Conservation (phyloP, 2,329 filamentous ascomycete species). For the Botrytis byssoidea region DNA sequence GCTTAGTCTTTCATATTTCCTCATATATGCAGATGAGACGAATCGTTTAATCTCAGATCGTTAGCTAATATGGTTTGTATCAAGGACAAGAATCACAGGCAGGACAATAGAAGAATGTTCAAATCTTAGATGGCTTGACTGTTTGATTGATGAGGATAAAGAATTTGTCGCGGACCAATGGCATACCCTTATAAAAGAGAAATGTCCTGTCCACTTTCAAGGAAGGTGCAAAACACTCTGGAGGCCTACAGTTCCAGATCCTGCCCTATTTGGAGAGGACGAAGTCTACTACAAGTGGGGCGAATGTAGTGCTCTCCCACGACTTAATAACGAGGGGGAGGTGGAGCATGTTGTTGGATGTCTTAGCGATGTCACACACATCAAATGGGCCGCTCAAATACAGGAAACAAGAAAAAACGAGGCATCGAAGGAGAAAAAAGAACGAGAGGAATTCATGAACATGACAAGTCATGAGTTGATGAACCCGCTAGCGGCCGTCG, state of each 20-base stretch:
- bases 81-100: slow-evolving; percentile 4
- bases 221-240: slow-evolving; percentile 7
- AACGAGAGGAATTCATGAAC: slow-evolving; percentile 79
- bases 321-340: slow-evolving; percentile 24
- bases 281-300: background rate
- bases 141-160: background rate
- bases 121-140: background rate
- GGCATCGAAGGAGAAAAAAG: slow-evolving; percentile 57
- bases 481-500: background rate
- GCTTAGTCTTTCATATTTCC: background rate
- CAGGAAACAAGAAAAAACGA: slow-evolving; percentile 43
- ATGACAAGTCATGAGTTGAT: slow-evolving; percentile 50
- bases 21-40: background rate
- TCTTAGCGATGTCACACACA: slow-evolving; percentile 23
- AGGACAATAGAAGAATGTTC: background rate
- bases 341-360: slow-evolving; percentile 29
- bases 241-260: background rate
- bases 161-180: background rate
- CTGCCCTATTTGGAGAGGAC: background rate
- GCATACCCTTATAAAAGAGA: background rate
- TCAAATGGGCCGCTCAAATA: slow-evolving; percentile 22
- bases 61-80: background rate
- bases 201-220: background rate
- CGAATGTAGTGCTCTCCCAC: background rate
- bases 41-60: background rate